These are phyloP conservation scores for Coemansia sp. DNA, from an alignment of 192 early-diverging fungal genomes.

Conservation along the genomic window DNA sequence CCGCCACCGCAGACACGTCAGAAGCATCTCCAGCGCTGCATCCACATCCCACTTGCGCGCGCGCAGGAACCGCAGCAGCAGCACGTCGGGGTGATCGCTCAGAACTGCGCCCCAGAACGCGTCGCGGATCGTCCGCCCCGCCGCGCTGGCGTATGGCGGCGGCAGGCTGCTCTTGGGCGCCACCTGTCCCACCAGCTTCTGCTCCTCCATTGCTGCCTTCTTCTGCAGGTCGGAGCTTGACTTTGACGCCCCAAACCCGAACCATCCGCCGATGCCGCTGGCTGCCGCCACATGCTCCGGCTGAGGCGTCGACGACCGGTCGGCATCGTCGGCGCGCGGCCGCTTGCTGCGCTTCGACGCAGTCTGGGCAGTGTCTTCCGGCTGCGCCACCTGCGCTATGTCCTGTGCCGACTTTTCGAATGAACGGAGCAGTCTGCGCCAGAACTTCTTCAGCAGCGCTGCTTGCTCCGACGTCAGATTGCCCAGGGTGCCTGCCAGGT, in stretches of 20 bases:
- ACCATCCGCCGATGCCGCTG: constrained; percentile 22
- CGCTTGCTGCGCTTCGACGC: constrained; percentile 24
- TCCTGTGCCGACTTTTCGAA: constrained; percentile 24
- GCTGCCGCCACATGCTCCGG: constrained; percentile 4
- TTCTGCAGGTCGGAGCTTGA: constrained; percentile 7
- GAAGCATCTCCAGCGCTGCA: constrained; percentile 71
- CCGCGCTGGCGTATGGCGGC: constrained; percentile 6
- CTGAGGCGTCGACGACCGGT: constrained; percentile 8
- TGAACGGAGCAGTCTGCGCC: constrained; percentile 49
- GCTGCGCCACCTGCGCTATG: constrained; percentile 11
- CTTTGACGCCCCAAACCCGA: constrained; percentile 34
- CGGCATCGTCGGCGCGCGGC: constrained; percentile 2
- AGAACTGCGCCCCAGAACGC: constrained; percentile 65
- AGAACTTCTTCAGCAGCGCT: constrained; percentile 52
- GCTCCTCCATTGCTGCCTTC: neutral
- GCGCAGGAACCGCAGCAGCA: constrained; percentile 79
- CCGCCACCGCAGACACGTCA: constrained; percentile 74
- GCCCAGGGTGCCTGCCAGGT: constrained; percentile 51
- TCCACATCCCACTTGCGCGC: constrained; percentile 88
- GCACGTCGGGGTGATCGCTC: constrained; percentile 69
- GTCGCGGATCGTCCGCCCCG: constrained; percentile 45
- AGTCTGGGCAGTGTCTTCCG: neutral
- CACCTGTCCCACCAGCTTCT: constrained; percentile 31
- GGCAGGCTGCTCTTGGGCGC: constrained; percentile 22
- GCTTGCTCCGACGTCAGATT: constrained; percentile 52